Evolutionary conservation across 2,329 filamentous ascomycete species (phyloP).

Genomic region (Grosmannia huntii): DNA sequence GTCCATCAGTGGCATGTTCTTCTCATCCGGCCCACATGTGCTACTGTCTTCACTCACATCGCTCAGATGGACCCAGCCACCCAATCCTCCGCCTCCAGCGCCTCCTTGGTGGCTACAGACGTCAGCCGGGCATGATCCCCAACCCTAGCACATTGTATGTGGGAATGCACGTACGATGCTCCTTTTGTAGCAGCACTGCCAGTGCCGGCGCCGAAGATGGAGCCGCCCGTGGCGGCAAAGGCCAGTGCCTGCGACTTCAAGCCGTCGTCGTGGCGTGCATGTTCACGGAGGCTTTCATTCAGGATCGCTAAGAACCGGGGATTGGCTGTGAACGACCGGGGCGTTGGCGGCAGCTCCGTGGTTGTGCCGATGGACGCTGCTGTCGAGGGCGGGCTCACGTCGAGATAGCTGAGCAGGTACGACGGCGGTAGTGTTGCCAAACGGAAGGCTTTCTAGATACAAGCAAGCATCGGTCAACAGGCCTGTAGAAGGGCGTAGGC

Average conservation of each 20-base stretch:
- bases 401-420: slow-evolving; percentile 47
- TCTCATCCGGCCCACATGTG: background rate
- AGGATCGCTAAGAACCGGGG: slow-evolving; percentile 34
- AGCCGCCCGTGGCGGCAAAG: slow-evolving; percentile 45
- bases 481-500: background rate
- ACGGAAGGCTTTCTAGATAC: slow-evolving; percentile 43
- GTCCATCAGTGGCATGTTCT: background rate
- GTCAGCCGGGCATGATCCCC: background rate
- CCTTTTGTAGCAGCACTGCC: slow-evolving; percentile 35
- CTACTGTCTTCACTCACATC: slow-evolving; percentile 24
- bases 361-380: slow-evolving; percentile 47
- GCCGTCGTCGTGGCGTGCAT: slow-evolving; percentile 15
- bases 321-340: slow-evolving; percentile 47
- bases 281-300: slow-evolving; percentile 21
- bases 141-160: background rate
- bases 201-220: slow-evolving; percentile 34
- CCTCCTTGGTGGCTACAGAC: slow-evolving; percentile 36
- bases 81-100: slow-evolving; percentile 43
- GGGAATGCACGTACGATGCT: slow-evolving; percentile 7
- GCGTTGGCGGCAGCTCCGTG: slow-evolving; percentile 45
- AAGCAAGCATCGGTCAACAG: background rate
- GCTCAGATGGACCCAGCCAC: slow-evolving; percentile 53
- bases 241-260: slow-evolving; percentile 38
- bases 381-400: slow-evolving; percentile 39
- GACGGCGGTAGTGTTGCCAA: slow-evolving; percentile 29